These are phyloP conservation scores for Aschersonia sp. DNA, from an alignment of 2,329 filamentous ascomycete genomes.

Conservation along the genomic window DNA sequence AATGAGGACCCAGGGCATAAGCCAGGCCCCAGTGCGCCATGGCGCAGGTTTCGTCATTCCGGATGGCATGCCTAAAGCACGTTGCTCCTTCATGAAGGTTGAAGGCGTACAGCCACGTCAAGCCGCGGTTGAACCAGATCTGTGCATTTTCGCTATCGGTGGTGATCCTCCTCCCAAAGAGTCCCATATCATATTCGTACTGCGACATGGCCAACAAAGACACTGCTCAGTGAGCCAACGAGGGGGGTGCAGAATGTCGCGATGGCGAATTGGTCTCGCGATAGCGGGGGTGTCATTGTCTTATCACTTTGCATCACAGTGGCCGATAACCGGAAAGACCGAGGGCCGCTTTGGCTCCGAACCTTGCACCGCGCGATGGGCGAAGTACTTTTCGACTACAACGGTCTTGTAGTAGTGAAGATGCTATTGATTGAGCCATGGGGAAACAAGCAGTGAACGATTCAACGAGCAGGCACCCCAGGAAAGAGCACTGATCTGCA, in stretches of 20 bases:
- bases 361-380: too few relatives aligned
- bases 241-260: not conserved
- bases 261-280: not conserved
- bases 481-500: too few relatives aligned
- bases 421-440: too few relatives aligned
- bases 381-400: too few relatives aligned
- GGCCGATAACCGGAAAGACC: too few relatives aligned
- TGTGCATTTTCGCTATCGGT: conserved; percentile 36
- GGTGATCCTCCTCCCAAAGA: conserved; percentile 35
- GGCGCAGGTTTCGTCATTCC: conserved; percentile 34
- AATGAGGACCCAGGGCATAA: conserved; percentile 56
- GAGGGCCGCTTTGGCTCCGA: too few relatives aligned
- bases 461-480: too few relatives aligned
- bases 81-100: conserved; percentile 51
- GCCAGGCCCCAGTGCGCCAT: conserved; percentile 55
- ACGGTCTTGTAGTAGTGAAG: too few relatives aligned
- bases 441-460: too few relatives aligned
- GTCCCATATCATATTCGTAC: conserved; percentile 37
- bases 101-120: conserved; percentile 56
- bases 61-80: conserved; percentile 44
- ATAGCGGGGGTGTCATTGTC: too few relatives aligned
- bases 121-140: conserved; percentile 50
- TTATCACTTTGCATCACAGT: too few relatives aligned
- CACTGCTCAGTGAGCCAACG: not conserved
- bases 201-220: not conserved